Base-by-base conservation (phyloP, 768 basidiomycete species). In the Mrakia frigida region DNA sequence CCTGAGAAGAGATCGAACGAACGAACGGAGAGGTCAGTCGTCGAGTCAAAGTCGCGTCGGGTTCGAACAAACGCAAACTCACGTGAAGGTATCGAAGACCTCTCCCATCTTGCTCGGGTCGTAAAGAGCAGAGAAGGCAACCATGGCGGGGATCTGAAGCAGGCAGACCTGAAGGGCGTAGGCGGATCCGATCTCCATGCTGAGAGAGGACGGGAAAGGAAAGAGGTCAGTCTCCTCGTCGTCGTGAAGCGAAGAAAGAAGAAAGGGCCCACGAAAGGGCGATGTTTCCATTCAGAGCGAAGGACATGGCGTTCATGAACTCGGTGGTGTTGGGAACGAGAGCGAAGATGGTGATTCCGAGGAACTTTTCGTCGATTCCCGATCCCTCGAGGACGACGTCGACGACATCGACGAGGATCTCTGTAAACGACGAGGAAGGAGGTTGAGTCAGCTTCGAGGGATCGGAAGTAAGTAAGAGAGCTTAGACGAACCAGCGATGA, bases 181-280 rank as follows among this genome's bases (percentile, higher is more conserved):
- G 6, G 97, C 97, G 0, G 97, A 98, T 21, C 97, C 97, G 80
- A 99, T 98, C 84, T 98, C 97, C 94, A 98, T 98, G 83, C 95
- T 98, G 79, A 25, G 18, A 1, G 13, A 11, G 59, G 35, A 10
- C 31, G 25, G 31, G 4, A 21, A n/a, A 6, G 72, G 28, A 76
- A 56, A 14, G 68, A n/a, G 46, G 35, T 52, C 70, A 41, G 13
- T 14, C 11, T 11, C 11, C 39, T 50, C 46, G 11, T 50, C 23
- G 61, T 31, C 35, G 50, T 73, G 16, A 65, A 61, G 31, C 0
- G 50, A 21, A 63, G 13, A 59, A 39, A 73, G 28, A 7, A 77
- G 25, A 61, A 68, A 10, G 21, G 78, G 67, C 88, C 69, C 79
- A 93, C 95, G 93, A 94, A 35, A 99, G 84, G 2, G 97, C 93